A percentile compares a stretch with the other conserved stretches of the same genome.
Conservation (phyloP, 2,329 filamentous ascomycete genomes). For the Talaromyces pinophilus region DNA sequence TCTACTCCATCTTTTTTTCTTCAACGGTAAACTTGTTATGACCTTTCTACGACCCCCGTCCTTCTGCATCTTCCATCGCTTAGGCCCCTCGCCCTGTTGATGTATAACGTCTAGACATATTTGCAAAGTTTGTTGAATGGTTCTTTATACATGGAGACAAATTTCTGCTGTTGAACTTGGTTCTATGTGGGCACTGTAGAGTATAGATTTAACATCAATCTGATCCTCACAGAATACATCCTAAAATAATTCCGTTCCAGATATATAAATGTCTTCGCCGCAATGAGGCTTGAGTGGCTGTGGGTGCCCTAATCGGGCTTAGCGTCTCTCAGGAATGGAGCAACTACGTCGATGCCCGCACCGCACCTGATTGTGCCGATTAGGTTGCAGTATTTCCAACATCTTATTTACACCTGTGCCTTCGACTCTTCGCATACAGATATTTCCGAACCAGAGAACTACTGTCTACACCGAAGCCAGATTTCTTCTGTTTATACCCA, state of each 20-base stretch:
- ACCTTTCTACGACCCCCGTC: not conserved
- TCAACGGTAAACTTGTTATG: not conserved
- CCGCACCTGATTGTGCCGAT: slow-evolving; percentile 11
- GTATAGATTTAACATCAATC: slow-evolving; percentile 18
- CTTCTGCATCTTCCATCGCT: slow-evolving; percentile 10
- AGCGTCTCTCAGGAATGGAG: not conserved
- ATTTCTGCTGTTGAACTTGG: not conserved
- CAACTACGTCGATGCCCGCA: slow-evolving; percentile 16
- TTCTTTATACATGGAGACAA: slow-evolving; percentile 1
- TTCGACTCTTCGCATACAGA: not conserved
- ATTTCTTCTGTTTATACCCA: not conserved
- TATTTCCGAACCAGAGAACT: not conserved
- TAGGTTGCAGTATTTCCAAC: slow-evolving; percentile 24
- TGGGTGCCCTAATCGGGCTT: slow-evolving; percentile 1
- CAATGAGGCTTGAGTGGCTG: slow-evolving; percentile 17
- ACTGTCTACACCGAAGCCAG: not conserved
- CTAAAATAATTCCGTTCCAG: not conserved
- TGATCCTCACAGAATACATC: not conserved
- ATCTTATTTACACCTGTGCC: not conserved
- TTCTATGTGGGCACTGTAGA: slow-evolving; percentile 15
- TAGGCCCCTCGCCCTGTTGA: slow-evolving; percentile 2
- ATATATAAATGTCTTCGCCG: not conserved
- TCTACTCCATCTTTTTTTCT: not conserved
- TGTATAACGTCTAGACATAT: slow-evolving; percentile 17
- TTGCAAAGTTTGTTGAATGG: slow-evolving; percentile 1